These are phyloP conservation scores for Aspergillus sp. DNA, from an alignment of 2,329 filamentous ascomycete species.

Conservation along the genomic window DNA sequence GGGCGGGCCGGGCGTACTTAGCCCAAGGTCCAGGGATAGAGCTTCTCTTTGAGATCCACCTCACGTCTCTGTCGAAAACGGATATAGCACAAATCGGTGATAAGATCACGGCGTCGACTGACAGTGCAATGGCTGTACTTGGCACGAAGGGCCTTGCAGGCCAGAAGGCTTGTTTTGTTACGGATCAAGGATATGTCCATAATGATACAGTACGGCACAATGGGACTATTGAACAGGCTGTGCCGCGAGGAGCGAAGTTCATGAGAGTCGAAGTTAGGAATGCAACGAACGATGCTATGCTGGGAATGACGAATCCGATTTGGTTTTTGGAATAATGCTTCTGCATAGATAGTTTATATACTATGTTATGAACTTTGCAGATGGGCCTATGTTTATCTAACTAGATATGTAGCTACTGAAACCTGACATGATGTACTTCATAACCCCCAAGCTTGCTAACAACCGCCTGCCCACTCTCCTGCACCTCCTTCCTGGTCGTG, in stretches of 20 bases:
- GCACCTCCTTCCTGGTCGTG: neutral
- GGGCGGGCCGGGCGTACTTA: neutral
- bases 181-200: neutral
- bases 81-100: neutral
- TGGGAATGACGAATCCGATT: neutral
- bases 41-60: neutral
- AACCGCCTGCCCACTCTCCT: neutral
- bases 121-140: neutral
- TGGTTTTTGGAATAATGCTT: neutral
- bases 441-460: neutral
- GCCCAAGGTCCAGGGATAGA: neutral
- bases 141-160: neutral
- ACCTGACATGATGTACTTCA: slow-evolving; percentile 6
- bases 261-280: neutral
- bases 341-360: too few relatives aligned
- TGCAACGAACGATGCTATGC: neutral
- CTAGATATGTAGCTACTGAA: neutral
- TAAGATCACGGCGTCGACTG: neutral
- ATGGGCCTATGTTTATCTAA: too few relatives aligned
- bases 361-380: too few relatives aligned
- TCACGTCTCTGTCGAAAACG: neutral
- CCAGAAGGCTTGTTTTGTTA: neutral
- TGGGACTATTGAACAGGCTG: neutral
- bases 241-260: neutral
- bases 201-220: neutral